Evolutionary conservation across 208 protist species (phyloP), one percentile per base, ranked within the genome.

Genomic region (Trypanosoma lewisi): DNA sequence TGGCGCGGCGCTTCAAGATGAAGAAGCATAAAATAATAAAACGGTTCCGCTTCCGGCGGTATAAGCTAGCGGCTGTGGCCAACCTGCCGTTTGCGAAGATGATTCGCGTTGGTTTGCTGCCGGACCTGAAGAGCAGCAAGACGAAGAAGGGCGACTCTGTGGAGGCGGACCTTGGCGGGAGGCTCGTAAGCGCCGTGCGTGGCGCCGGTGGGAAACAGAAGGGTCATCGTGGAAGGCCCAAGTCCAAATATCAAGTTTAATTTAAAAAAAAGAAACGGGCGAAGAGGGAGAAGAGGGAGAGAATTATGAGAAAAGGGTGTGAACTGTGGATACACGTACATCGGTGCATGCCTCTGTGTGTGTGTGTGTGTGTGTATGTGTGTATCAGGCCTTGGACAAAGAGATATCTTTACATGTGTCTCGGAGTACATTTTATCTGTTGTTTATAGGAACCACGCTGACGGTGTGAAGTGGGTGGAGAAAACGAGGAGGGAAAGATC

Each of bases 31-130:
- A 77, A 42, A 93, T 91, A 37, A 51, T 93, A 21, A 95, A 95
- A 73, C 82, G 89, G 30, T 92, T 92, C 52, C 89, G 89, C 71
- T 93, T 93, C 50, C 83, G 89, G 19, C 85, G 89, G 25, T 95
- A 95, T 77, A 95, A 95, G 70, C 71, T 95, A 2, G 89, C 89
- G 9, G 89, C 89, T 31, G 82, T 95, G 25, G 89, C 89, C 4
- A 95, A 95, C 62, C 51, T 95, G 63, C 89, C 89, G 5, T 95
- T 95, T 68, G 83, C 89, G 3, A 89, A 90, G 69, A 95, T 93
- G 89, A 91, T 95, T 55, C 89, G 89, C 54, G 89, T 95, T 2
- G 86, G 86, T n/a, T 92, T 95, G 89, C 69, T 95, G 49, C 89
- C 89, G n/a, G 84, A 93, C 63, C 75, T 95, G 53, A 93, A 95